A percentile compares a stretch with the other conserved stretches of the same genome.
These are phyloP conservation scores for Nemania sp. DNA, from an alignment of 2,329 filamentous ascomycete species.

Conservation along the genomic window DNA sequence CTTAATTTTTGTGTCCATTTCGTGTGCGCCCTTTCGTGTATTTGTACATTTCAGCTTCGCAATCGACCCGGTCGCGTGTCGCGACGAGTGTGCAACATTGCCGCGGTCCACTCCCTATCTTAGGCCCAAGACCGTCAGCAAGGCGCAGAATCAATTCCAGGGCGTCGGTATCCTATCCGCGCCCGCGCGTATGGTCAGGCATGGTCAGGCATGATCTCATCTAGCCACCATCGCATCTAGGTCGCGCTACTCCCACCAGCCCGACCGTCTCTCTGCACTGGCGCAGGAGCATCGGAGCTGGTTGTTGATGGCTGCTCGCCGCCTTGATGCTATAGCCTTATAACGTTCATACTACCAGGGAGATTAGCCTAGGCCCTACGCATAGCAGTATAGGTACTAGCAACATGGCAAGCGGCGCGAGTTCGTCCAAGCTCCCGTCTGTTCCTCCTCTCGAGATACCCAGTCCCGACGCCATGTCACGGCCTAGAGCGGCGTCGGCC, in stretches of 20 bases:
- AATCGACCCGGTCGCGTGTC: conserved; percentile 10
- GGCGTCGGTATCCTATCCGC: not conserved
- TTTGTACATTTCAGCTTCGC: not conserved
- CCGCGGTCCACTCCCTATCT: too few relatives aligned
- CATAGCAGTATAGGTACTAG: not conserved
- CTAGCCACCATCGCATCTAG: not conserved
- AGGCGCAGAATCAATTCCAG: not conserved
- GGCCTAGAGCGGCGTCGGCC: conserved; percentile 29
- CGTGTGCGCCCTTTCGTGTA: not conserved
- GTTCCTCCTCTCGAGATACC: conserved; percentile 32
- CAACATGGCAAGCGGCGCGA: conserved; percentile 32
- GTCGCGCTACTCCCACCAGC: not conserved
- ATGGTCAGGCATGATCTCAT: conserved; percentile 8
- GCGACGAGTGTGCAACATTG: too few relatives aligned
- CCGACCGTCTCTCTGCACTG: not conserved
- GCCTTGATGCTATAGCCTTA: not conserved
- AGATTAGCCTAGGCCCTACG: not conserved
- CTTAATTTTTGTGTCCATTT: not conserved
- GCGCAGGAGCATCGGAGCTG: not conserved
- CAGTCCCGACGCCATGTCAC: conserved; percentile 22
- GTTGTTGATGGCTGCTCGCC: conserved; percentile 1
- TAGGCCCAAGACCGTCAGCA: not conserved
- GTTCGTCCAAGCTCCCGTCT: conserved; percentile 24
- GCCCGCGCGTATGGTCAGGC: not conserved
- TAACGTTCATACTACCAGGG: not conserved